A percentile compares a stretch with the other conserved stretches of the same genome.
These are phyloP conservation scores for Penicillium nucicola DNA, from an alignment of 495 filamentous ascomycete genomes.

Conservation along the genomic window DNA sequence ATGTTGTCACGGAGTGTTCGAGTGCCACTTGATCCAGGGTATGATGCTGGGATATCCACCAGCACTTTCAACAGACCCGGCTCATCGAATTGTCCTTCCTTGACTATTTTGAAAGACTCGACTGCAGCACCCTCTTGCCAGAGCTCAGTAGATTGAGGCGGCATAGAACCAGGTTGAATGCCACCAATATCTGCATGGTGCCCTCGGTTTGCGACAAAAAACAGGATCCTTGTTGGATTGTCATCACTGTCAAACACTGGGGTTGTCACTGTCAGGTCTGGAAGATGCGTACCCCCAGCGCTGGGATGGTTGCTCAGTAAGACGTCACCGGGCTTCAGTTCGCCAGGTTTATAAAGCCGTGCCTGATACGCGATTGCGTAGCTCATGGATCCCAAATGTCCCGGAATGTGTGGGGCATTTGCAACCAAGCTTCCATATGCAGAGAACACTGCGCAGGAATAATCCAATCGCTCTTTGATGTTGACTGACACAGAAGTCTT, in stretches of 20 bases:
- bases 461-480: slow-evolving; percentile 95
- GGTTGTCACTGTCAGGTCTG: slow-evolving; percentile 88
- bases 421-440: slow-evolving; percentile 84
- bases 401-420: slow-evolving; percentile 91
- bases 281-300: slow-evolving; percentile 83
- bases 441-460: slow-evolving; percentile 94
- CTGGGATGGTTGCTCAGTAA: slow-evolving; percentile 95
- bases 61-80: slow-evolving; percentile 79
- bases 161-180: slow-evolving; percentile 95
- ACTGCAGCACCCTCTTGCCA: slow-evolving; percentile 95
- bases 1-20: slow-evolving; percentile 90
- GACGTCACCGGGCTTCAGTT: slow-evolving; percentile 86
- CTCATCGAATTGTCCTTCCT: slow-evolving; percentile 85
- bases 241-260: slow-evolving; percentile 71
- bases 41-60: slow-evolving; percentile 76
- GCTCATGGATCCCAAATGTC: slow-evolving; percentile 91
- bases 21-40: slow-evolving; percentile 85
- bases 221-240: slow-evolving; percentile 76
- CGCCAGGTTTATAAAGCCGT: slow-evolving; percentile 85
- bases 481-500: slow-evolving; percentile 98
- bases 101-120: slow-evolving; percentile 90
- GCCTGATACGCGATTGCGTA: slow-evolving; percentile 84
- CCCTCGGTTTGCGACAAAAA: slow-evolving; percentile 92
- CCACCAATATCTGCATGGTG: slow-evolving; percentile 98
- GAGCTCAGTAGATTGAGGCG: slow-evolving; percentile 86